Evolutionary conservation across 441 rosid genomes (phyloP).

Genomic region (Pelargonium myrrhifolium): DNA sequence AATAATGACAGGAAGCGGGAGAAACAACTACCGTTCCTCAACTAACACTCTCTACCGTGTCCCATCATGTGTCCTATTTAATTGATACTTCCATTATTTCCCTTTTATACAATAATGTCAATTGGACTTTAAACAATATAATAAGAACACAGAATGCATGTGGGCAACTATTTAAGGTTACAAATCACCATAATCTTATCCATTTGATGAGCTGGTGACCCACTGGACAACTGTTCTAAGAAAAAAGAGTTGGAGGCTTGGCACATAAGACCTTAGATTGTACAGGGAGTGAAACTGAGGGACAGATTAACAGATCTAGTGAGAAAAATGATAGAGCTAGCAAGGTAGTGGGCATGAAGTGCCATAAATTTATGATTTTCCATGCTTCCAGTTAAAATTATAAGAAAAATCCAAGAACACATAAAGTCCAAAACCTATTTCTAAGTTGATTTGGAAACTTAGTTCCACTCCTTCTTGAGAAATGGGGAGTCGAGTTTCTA

Average conservation of each 20-base stretch:
- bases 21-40: conserved; percentile 34
- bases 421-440: not conserved
- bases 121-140: conserved; percentile 12
- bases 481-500: not conserved
- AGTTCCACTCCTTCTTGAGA: not conserved
- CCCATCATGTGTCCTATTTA: conserved; percentile 2
- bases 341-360: not conserved
- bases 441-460: not conserved
- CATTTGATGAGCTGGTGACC: not conserved
- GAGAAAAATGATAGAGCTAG: not conserved
- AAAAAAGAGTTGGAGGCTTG: not conserved
- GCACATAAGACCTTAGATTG: not conserved
- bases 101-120: conserved; percentile 5
- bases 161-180: not conserved
- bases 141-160: not conserved
- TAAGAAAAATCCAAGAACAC: not conserved
- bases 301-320: not conserved
- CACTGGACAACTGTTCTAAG: not conserved
- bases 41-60: conserved; percentile 22
- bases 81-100: not conserved
- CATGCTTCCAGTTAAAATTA: not conserved
- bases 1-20: not conserved
- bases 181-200: not conserved
- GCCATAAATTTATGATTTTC: not conserved
- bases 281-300: not conserved